phyloP scores from a whole-genome alignment of 768 basidiomycete genomes.

The Termitomyces sp. region DNA sequence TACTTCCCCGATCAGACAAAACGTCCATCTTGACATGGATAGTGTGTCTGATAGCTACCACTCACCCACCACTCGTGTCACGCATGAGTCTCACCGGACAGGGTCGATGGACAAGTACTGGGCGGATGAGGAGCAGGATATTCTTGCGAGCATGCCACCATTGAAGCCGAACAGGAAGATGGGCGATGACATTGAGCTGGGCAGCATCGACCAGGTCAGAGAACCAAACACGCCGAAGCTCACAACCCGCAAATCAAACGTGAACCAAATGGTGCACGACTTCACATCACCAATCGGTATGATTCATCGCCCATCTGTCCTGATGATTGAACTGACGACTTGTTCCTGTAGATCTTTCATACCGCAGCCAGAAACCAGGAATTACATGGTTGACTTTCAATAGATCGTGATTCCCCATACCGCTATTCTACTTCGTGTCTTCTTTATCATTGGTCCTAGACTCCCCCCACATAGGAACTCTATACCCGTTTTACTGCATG shows the following conservation, averaged over 20 bases:
- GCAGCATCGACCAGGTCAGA: constrained; percentile 30
- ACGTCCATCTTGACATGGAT: constrained; percentile 12
- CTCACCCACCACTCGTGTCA: background rate
- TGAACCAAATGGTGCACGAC: constrained; percentile 55
- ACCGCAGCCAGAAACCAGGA: constrained; percentile 13
- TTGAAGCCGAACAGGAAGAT: constrained; percentile 40
- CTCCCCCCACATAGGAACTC: too few relatives aligned
- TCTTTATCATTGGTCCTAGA: too few relatives aligned
- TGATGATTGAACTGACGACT: background rate
- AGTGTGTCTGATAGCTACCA: constrained; percentile 17
- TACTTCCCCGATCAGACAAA: constrained; percentile 30
- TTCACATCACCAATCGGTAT: constrained; percentile 71
- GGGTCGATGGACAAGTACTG: constrained; percentile 20
- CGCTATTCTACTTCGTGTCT: too few relatives aligned
- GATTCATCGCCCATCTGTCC: constrained; percentile 11
- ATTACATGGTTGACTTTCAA: constrained; percentile 31
- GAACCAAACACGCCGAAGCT: constrained; percentile 43
- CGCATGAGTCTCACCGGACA: constrained; percentile 3
- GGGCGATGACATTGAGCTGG: constrained; percentile 33
- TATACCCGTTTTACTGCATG: too few relatives aligned
- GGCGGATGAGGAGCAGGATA: constrained; percentile 28
- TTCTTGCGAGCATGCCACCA: constrained; percentile 23
- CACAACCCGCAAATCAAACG: constrained; percentile 26
- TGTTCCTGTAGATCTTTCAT: constrained; percentile 21
- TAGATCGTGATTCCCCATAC: constrained; percentile 16